These are phyloP conservation scores for Hygrophorus pudorinus DNA, from an alignment of 768 basidiomycete species.

Conservation along the genomic window DNA sequence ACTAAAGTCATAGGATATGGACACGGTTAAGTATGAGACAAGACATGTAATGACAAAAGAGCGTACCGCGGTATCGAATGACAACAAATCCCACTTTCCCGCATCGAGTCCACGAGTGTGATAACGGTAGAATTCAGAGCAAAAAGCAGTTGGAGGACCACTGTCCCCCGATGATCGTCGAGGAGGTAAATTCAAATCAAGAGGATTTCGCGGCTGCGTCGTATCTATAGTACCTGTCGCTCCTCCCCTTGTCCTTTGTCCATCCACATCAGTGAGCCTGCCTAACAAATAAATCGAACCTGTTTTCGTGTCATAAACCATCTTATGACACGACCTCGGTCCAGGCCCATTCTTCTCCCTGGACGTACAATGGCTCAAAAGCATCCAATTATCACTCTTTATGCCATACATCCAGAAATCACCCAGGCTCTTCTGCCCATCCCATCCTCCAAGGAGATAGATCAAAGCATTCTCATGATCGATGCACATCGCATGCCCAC, in stretches of 20 bases:
- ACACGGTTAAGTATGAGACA: background rate
- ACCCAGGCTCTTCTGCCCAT: constrained; percentile 60
- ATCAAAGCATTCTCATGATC: constrained; percentile 52
- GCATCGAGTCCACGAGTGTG: constrained; percentile 49
- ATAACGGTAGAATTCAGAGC: constrained; percentile 72
- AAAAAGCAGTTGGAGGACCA: constrained; percentile 20
- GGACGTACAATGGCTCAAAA: constrained; percentile 46
- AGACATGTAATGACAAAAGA: background rate
- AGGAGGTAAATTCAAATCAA: background rate
- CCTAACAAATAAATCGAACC: constrained; percentile 70
- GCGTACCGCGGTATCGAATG: constrained; percentile 57
- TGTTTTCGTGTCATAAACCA: constrained; percentile 66
- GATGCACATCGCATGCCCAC: constrained; percentile 79
- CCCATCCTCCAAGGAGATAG: constrained; percentile 76
- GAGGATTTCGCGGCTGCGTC: background rate
- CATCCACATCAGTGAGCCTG: constrained; percentile 49
- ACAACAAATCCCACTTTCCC: constrained; percentile 67
- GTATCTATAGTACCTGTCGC: background rate
- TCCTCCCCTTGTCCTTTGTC: constrained; percentile 14
- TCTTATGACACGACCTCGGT: constrained; percentile 70
- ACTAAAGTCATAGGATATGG: constrained; percentile 32
- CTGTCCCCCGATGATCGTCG: constrained; percentile 3
- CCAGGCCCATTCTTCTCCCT: constrained; percentile 56
- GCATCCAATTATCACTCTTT: constrained; percentile 46
- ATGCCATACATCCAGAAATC: constrained; percentile 75